A percentile compares a stretch with the other conserved stretches of the same genome.
These are phyloP conservation scores for Oryza meridionalis DNA, from an alignment of 176 grass and related monocot species.

Conservation along the genomic window DNA sequence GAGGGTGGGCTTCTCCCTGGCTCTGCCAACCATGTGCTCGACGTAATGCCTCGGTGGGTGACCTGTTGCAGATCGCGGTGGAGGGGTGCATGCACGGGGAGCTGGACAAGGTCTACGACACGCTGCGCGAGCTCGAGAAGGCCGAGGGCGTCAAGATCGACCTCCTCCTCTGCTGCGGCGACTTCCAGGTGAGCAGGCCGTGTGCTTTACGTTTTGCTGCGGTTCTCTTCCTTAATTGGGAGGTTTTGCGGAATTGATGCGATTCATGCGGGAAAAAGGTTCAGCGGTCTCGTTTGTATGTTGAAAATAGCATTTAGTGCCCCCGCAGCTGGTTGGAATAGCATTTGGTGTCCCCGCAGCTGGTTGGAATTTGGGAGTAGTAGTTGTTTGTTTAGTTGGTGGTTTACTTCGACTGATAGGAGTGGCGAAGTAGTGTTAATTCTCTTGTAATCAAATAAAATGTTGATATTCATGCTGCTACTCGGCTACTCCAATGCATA, in stretches of 20 bases:
- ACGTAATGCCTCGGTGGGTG: slow-evolving; percentile 42
- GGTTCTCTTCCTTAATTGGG: background rate
- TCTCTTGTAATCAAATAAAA: background rate
- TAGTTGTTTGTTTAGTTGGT: background rate
- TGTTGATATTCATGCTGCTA: background rate
- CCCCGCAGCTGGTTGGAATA: background rate
- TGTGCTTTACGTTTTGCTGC: background rate
- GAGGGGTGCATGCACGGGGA: slow-evolving; percentile 95
- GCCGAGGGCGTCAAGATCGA: slow-evolving; percentile 79
- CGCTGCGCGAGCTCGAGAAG: slow-evolving; percentile 62
- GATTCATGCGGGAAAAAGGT: background rate
- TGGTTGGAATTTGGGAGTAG: background rate
- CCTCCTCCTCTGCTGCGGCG: slow-evolving; percentile 85
- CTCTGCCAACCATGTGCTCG: slow-evolving; percentile 36
- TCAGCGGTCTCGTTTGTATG: background rate
- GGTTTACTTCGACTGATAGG: background rate
- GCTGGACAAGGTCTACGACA: slow-evolving; percentile 78
- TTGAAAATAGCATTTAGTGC: background rate
- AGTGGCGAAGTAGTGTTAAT: background rate
- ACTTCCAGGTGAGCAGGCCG: slow-evolving; percentile 74
- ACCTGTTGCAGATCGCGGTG: slow-evolving; percentile 63
- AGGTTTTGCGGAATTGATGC: background rate
- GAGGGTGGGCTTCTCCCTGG: background rate
- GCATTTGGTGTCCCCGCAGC: background rate
- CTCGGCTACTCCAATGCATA: background rate